Conservation (phyloP, 2,329 filamentous ascomycete species). For the Microdochium bolleyi region DNA sequence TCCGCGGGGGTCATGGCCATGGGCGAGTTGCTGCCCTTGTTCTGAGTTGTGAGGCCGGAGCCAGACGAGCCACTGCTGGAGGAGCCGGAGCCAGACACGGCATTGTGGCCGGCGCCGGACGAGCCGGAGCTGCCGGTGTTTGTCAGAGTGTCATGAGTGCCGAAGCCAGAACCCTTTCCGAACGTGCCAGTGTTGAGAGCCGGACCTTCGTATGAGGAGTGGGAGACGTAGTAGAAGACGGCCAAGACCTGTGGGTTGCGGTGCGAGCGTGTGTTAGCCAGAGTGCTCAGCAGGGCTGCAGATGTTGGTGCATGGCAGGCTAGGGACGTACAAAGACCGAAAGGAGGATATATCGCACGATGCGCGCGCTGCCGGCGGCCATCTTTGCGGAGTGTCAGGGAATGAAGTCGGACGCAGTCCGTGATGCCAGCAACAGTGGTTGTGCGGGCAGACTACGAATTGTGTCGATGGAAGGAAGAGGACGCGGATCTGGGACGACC, state of each 20-base stretch:
- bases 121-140: slow-evolving; percentile 13
- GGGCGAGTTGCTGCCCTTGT: slow-evolving; percentile 33
- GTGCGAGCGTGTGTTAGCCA: slow-evolving; percentile 11
- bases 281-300: slow-evolving; percentile 1
- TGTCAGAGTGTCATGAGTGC: slow-evolving; percentile 10
- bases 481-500: not conserved
- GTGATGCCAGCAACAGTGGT: not conserved
- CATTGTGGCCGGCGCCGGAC: slow-evolving; percentile 9
- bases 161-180: slow-evolving; percentile 10
- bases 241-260: slow-evolving; percentile 45
- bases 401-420: not conserved
- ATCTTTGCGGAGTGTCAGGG: slow-evolving; percentile 24
- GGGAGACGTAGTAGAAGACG: slow-evolving; percentile 76
- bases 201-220: slow-evolving; percentile 38
- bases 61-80: slow-evolving; percentile 12
- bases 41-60: slow-evolving; percentile 14
- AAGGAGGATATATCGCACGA: slow-evolving; percentile 70
- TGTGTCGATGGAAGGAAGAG: slow-evolving; percentile 4
- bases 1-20: slow-evolving; percentile 45
- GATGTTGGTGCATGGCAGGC: slow-evolving; percentile 9
- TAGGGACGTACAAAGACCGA: slow-evolving; percentile 66
- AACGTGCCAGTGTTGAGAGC: slow-evolving; percentile 30
- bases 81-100: slow-evolving; percentile 9
- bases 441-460: not conserved
- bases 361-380: slow-evolving; percentile 66